Percentiles rank a stretch among this genome's conserved stretches.
These are phyloP conservation scores for Pichia heedii DNA, from an alignment of 805 yeast genomes.

Conservation along the genomic window DNA sequence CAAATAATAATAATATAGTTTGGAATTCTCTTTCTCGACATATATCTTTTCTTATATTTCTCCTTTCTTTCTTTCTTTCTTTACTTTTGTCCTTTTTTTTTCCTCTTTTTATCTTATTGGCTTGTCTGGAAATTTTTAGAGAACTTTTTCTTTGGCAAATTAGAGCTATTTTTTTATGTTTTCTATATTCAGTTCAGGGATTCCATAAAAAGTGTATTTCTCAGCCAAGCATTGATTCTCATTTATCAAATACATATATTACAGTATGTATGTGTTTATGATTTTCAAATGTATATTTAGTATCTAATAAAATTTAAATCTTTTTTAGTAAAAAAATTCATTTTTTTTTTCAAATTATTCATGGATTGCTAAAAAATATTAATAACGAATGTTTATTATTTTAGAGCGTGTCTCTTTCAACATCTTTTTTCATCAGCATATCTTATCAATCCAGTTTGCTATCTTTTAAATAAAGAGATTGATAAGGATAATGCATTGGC, in stretches of 20 bases:
- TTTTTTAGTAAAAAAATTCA: neutral
- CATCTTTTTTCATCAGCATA: no score
- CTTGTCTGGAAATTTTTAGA: neutral
- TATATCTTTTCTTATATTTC: neutral
- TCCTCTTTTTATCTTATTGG: neutral
- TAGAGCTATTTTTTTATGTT: neutral
- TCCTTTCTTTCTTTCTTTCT: neutral
- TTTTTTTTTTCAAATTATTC: no score
- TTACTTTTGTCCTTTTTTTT: slow-evolving; percentile 2
- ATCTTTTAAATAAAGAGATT: no score
- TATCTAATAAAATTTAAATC: slow-evolving; percentile 1
- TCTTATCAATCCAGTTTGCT: no score
- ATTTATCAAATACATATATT: neutral
- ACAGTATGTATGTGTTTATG: no score
- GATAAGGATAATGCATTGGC: slow-evolving; percentile 24
- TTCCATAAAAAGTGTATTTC: neutral
- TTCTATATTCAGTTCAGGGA: neutral
- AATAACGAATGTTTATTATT: no score
- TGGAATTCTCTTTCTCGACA: neutral
- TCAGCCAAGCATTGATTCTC: neutral
- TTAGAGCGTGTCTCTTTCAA: no score
- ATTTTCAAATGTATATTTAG: slow-evolving; percentile 7
- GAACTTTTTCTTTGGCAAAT: neutral
- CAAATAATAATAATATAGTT: no score
- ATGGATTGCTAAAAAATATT: no score